Evolutionary conservation across 495 filamentous ascomycete species (phyloP), one percentile per base, ranked within the genome.

Genomic region (Hamigera avellanea): DNA sequence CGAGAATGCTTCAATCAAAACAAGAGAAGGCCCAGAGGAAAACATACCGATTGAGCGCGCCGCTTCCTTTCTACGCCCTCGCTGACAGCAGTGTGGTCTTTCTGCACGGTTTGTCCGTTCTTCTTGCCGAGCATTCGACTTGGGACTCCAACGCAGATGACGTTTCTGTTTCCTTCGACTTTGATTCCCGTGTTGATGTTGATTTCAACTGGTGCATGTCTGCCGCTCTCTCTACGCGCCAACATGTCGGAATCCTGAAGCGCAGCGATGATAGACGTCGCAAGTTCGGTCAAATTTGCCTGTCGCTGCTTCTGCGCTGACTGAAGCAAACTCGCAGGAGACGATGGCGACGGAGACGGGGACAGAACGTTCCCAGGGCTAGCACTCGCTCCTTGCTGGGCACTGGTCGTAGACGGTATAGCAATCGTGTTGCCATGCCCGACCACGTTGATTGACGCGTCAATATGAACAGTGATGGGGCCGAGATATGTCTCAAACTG

Each of bases 351-450:
- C 14, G 35, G 14, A 29, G 34, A 21, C 13, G 25, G 25, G 27
- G 34, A 13, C 17, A 6, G 17, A 8, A 7, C 14, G 6, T 17
- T 16, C 8, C 8, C 31, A 19, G 31, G 15, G 27, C 6, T 32
- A 6, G 3, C 8, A 3, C 6, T 15, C 15, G n/a, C n/a, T n/a
- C n/a, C n/a, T 13, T 35, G 33, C 8, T 35, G 33, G 19, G 23
- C 7, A 19, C 14, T 1, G 13, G 47, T 33, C 26, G 38, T 26
- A 10, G 44, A 48, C 6, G 61, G 35, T 14, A 67, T 33, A 14
- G 43, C 27, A 21, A 66, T 36, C 5, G 36, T 50, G 43, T 61
- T 68, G 13, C 36, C 43, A 28, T 59, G 43, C 8, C 64, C 62
- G 5, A 35, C 34, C 8, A 67, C 40, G 21, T 34, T 43, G 43